Evolutionary conservation across 192 early-diverging fungal genomes (phyloP).

Genomic region (Lobulomyces angularis): DNA sequence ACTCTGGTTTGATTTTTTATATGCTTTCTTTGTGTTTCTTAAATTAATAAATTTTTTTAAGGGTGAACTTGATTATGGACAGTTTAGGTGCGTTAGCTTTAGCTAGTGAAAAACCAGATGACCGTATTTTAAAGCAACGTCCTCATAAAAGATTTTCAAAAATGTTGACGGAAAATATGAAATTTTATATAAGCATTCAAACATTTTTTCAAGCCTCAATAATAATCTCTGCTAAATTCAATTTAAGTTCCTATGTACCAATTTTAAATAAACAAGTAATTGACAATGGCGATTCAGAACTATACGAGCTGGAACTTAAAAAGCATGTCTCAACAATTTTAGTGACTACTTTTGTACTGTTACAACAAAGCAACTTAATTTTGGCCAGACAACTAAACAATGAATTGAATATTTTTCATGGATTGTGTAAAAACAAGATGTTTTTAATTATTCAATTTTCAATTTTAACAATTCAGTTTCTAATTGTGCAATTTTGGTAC

Average conservation of each 20-base stretch:
- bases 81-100: neutral
- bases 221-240: too few species aligned
- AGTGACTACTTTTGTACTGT: constrained; percentile 41
- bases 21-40: too few species aligned
- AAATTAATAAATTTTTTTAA: neutral
- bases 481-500: constrained; percentile 23
- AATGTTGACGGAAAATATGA: too few species aligned
- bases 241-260: too few species aligned
- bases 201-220: too few species aligned
- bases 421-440: constrained; percentile 29
- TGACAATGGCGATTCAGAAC: too few species aligned
- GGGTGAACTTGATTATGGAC: constrained; percentile 1
- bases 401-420: constrained; percentile 38
- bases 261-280: too few species aligned
- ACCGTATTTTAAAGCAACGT: constrained; percentile 32
- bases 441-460: constrained; percentile 31
- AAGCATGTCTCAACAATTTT: too few species aligned
- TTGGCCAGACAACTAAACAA: constrained; percentile 38
- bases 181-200: too few species aligned
- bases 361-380: constrained; percentile 38
- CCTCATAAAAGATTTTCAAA: too few species aligned
- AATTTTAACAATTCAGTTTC: constrained; percentile 32
- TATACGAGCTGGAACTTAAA: too few species aligned
- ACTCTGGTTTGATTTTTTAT: neutral
- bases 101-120: neutral